Base-by-base conservation (phyloP, 2,329 filamentous ascomycete species). In the Bisporella sp. region DNA sequence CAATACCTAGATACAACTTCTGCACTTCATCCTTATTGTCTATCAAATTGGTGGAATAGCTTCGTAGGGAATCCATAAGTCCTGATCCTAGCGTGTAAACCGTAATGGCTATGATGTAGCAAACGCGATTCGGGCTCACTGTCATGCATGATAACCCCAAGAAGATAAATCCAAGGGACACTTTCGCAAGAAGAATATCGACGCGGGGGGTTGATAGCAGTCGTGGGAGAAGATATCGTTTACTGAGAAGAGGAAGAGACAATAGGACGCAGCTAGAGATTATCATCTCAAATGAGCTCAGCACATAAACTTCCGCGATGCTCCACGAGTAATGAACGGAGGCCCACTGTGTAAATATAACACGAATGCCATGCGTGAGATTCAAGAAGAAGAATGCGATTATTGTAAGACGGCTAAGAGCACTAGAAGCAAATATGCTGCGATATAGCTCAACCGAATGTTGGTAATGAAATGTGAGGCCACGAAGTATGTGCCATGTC, bases 1-100 rank as follows among this genome's bases (percentile, higher is more conserved):
- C 53, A 45, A 57, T 57, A 2, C 53, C 55, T 31, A 57, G n/a
- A 42, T 57, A 57, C 45, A 57, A 39, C 46, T 57, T 46, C 39
- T 53, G 48, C 28, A 57, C 45, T 13, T 50, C 50, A 32, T 50
- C 51, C 7, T 45, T 49, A 9, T 30, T 50, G 11, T 39, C 47
- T 29, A 55, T 30, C 41, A 54, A 30, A 1, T 49, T 53, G 29
- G 55, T 57, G 1, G 48, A 43, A 41, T 47, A 57, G 47, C 55
- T 48, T 35, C 53, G 46, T 45, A 55, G 39, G 4, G 46, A 41
- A 51, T 53, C 55, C n/a, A 29, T 39, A 31, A 51, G 28, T 8
- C 50, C 53, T 30, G 12, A 30, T 5, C 51, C 51, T 21, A 55
- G 30, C 5, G 47, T 55, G 28, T 33, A 52, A 1, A 55, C 35